phyloP scores from a whole-genome alignment of 2,329 filamentous ascomycete species.

The Trematosphaeria pertusa region DNA sequence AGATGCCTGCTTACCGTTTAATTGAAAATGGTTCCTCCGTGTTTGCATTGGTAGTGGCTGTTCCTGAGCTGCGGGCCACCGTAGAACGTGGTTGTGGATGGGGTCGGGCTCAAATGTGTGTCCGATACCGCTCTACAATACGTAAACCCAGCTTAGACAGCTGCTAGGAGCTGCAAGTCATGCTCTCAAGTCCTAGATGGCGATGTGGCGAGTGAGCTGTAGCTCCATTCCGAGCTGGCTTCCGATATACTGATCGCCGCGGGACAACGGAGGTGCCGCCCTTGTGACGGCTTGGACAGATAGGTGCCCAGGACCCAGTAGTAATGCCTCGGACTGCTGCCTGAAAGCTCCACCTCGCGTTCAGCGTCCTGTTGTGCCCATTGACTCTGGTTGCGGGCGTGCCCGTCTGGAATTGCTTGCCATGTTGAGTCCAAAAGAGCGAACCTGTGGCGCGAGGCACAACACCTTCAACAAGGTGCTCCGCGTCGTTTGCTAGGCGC shows the following conservation, averaged over 20 bases:
- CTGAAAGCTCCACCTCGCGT: too few relatives aligned
- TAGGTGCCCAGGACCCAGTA: too few relatives aligned
- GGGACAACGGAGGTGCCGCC: constrained; percentile 15
- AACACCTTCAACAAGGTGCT: not conserved
- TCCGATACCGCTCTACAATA: not conserved
- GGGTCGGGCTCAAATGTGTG: constrained; percentile 1
- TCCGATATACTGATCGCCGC: constrained; percentile 19
- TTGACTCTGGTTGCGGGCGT: too few relatives aligned
- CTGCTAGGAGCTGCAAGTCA: constrained; percentile 5
- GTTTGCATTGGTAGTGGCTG: constrained; percentile 21
- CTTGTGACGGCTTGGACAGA: too few relatives aligned
- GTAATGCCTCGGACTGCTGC: too few relatives aligned
- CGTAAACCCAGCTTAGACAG: not conserved
- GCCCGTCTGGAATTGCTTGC: constrained; percentile 18
- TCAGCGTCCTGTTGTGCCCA: too few relatives aligned
- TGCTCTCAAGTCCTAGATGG: constrained; percentile 1
- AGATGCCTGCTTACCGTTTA: constrained; percentile 18
- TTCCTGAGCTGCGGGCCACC: constrained; percentile 16
- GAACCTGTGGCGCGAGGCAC: not conserved
- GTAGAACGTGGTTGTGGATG: too few relatives aligned
- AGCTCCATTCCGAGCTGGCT: constrained; percentile 22
- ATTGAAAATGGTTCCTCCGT: constrained; percentile 16
- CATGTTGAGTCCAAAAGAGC: constrained; percentile 16
- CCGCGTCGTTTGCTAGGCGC: not conserved
- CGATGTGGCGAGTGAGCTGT: constrained; percentile 10